Conservation (phyloP, 495 filamentous ascomycete genomes). For the Acidiella bohemica region DNA sequence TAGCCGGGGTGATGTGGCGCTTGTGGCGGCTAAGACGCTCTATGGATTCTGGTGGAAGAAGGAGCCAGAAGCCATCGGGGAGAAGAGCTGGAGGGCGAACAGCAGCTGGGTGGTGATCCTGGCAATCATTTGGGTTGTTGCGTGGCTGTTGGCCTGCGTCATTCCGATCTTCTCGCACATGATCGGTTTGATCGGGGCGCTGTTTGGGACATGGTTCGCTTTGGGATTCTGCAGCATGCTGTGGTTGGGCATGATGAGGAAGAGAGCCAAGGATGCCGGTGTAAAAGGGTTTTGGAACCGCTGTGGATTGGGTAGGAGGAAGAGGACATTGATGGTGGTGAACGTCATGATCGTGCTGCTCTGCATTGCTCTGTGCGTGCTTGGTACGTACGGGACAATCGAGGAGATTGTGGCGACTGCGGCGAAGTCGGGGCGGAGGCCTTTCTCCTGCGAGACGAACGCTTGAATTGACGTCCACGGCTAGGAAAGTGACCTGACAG, state of each 20-base stretch:
- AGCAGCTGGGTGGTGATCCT: constrained; percentile 24
- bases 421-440: background rate
- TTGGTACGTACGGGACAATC: constrained; percentile 6
- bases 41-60: constrained; percentile 18
- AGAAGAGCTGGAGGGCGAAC: constrained; percentile 15
- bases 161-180: constrained; percentile 26
- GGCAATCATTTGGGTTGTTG: constrained; percentile 16
- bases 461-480: background rate
- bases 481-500: too few species aligned
- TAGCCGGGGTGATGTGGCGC: constrained; percentile 62
- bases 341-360: constrained; percentile 1
- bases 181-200: constrained; percentile 23
- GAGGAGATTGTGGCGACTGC: background rate
- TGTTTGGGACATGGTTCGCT: constrained; percentile 17
- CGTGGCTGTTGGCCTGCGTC: constrained; percentile 24
- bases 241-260: constrained; percentile 10
- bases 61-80: constrained; percentile 14
- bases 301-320: background rate
- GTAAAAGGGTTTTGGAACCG: background rate
- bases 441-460: constrained; percentile 5
- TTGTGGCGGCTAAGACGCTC: constrained; percentile 38
- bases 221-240: constrained; percentile 8
- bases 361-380: constrained; percentile 2
- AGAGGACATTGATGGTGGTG: background rate
- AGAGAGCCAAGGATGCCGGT: too few species aligned